Percentiles rank a stretch among this genome's conserved stretches.
phyloP scores from a whole-genome alignment of 148 eudicot genomes.

The Vaccinium myrtillus region DNA sequence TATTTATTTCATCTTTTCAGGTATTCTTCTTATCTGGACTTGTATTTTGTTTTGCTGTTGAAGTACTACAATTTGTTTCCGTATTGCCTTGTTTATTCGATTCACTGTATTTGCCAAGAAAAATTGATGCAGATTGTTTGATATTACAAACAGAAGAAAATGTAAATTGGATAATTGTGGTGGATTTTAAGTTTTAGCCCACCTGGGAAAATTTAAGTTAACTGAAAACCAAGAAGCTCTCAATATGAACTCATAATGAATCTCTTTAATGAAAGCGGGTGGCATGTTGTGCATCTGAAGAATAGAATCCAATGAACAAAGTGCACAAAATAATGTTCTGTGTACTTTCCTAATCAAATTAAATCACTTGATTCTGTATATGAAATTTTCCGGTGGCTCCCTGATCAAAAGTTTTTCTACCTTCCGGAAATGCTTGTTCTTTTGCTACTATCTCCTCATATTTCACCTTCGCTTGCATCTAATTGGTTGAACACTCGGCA shows the following conservation, averaged over 20 bases:
- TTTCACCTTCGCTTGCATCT: background rate
- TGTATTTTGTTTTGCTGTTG: background rate
- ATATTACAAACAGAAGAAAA: background rate
- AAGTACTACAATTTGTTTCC: background rate
- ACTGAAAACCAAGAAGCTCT: background rate
- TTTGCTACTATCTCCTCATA: background rate
- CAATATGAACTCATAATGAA: too few relatives aligned
- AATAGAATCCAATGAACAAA: background rate
- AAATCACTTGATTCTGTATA: background rate
- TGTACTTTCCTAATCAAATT: background rate
- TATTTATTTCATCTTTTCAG: slow-evolving; percentile 14
- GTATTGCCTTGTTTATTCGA: background rate
- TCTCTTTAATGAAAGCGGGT: background rate
- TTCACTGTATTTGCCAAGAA: background rate
- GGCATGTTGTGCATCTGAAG: background rate
- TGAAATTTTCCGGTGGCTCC: background rate
- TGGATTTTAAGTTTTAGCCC: background rate
- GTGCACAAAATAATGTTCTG: background rate
- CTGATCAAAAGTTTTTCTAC: background rate
- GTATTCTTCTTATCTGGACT: slow-evolving; percentile 11
- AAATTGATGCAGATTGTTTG: background rate
- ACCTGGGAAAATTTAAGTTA: background rate
- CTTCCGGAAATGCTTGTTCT: background rate
- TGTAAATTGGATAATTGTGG: background rate
- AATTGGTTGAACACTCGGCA: background rate